Conservation (phyloP, 352 stramenopile species). For the Plasmopara muralis region DNA sequence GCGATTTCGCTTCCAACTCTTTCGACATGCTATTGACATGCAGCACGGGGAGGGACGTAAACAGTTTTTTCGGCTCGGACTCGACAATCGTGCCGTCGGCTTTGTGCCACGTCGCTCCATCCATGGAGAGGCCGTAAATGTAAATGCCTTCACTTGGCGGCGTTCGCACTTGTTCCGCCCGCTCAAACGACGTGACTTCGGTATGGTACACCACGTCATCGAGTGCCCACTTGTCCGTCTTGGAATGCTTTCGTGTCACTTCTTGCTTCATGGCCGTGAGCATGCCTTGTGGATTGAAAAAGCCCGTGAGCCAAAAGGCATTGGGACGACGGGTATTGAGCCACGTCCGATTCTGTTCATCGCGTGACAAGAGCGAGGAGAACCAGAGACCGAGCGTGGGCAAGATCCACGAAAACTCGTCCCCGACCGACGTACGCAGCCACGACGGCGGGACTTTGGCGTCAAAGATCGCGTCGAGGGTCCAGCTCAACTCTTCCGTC, state of each 20-base stretch:
- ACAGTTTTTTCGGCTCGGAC: constrained; percentile 95
- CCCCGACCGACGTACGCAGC: constrained; percentile 94
- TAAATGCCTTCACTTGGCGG: constrained; percentile 93
- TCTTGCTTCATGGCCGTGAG: constrained; percentile 99
- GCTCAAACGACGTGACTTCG: constrained; percentile 93
- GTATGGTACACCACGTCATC: constrained; percentile 98
- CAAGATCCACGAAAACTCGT: constrained; percentile 98
- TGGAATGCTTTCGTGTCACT: constrained; percentile 94
- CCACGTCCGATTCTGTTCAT: constrained; percentile 95
- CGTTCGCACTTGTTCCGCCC: constrained; percentile 83
- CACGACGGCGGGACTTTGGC: constrained; percentile 92
- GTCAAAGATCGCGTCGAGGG: constrained; percentile 95
- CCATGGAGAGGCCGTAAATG: constrained; percentile 96
- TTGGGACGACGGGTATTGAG: constrained; percentile 92
- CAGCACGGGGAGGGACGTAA: constrained; percentile 93
- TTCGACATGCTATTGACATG: constrained; percentile 95
- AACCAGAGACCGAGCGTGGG: constrained; percentile 97
- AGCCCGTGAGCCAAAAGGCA: constrained; percentile 96
- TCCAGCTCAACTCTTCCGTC: constrained; percentile 93
- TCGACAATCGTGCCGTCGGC: constrained; percentile 91
- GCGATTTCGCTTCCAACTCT: constrained; percentile 87
- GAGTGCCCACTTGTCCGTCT: constrained; percentile 96
- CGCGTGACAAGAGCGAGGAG: constrained; percentile 90
- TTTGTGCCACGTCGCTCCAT: constrained; percentile 95
- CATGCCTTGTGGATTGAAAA: constrained; percentile 98